These are phyloP conservation scores for Oxytropis ochrocephala DNA, from an alignment of 306 rosid species.

Conservation along the genomic window DNA sequence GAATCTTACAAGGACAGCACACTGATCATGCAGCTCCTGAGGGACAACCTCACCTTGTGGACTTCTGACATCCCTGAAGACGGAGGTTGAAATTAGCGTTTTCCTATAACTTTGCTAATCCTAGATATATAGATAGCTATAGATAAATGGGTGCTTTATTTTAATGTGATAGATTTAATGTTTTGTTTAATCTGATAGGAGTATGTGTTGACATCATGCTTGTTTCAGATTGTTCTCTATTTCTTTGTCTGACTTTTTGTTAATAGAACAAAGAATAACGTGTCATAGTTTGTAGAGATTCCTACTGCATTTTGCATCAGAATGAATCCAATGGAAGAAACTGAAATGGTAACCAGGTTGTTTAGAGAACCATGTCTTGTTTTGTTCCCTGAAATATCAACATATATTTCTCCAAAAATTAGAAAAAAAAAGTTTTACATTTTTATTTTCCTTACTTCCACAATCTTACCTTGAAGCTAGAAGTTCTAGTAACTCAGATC, in stretches of 20 bases:
- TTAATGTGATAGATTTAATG: neutral
- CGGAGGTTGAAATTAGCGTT: constrained; percentile 33
- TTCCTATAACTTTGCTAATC: neutral
- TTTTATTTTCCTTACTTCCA: neutral
- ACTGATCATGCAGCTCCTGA: constrained; percentile 64
- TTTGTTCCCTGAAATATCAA: neutral
- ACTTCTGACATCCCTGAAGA: constrained; percentile 59
- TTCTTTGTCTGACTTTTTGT: neutral
- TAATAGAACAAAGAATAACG: neutral
- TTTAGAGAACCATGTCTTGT: neutral
- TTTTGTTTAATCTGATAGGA: neutral
- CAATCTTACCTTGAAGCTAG: neutral
- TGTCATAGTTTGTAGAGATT: neutral
- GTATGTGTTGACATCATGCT: neutral
- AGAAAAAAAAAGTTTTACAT: neutral
- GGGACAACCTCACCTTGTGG: constrained; percentile 73
- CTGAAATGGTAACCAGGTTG: neutral
- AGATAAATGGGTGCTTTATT: neutral
- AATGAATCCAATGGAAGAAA: neutral
- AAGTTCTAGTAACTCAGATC: neutral
- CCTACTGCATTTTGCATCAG: neutral
- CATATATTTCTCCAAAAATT: neutral
- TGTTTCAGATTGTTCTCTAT: neutral
- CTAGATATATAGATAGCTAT: neutral
- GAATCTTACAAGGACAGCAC: constrained; percentile 69